phyloP scores from a whole-genome alignment of 2,329 filamentous ascomycete species.

The Cladosporium sp. region DNA sequence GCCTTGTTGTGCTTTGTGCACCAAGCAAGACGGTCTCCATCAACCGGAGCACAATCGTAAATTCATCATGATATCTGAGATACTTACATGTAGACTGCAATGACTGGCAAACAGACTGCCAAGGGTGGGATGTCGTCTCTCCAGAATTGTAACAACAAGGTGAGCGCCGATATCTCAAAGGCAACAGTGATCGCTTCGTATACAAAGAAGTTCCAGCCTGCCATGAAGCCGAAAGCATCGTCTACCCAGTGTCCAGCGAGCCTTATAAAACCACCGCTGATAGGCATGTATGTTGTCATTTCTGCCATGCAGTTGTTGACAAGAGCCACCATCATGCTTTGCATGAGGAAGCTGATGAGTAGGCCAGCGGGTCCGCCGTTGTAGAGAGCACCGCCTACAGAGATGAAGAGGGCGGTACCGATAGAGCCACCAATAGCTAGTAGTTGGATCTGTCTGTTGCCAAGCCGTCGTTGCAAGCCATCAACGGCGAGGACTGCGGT shows the following conservation, averaged over 20 bases:
- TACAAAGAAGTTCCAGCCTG: slow-evolving; percentile 55
- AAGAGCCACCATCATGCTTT: slow-evolving; percentile 58
- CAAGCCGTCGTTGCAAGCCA: slow-evolving; percentile 36
- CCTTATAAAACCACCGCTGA: slow-evolving; percentile 65
- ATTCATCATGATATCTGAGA: background rate
- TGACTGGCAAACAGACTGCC: slow-evolving; percentile 44
- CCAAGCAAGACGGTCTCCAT: background rate
- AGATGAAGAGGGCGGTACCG: slow-evolving; percentile 38
- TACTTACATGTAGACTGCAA: too few relatives aligned
- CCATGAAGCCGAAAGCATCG: slow-evolving; percentile 63
- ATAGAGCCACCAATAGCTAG: slow-evolving; percentile 41
- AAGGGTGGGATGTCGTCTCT: slow-evolving; percentile 46
- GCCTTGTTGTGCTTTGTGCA: background rate
- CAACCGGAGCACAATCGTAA: background rate
- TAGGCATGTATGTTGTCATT: slow-evolving; percentile 64
- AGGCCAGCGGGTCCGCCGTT: slow-evolving; percentile 55
- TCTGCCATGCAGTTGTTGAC: slow-evolving; percentile 68
- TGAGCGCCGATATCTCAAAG: slow-evolving; percentile 53
- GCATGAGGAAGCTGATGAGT: slow-evolving; percentile 61
- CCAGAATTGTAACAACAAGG: slow-evolving; percentile 45
- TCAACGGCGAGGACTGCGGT: too few relatives aligned
- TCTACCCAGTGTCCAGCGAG: slow-evolving; percentile 67
- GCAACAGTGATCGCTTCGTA: slow-evolving; percentile 55
- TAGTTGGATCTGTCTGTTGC: slow-evolving; percentile 40
- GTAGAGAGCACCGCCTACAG: slow-evolving; percentile 59